Evolutionary conservation across 768 basidiomycete species (phyloP), one percentile per base, ranked within the genome.

Genomic region (Leucogyrophana mollusca): DNA sequence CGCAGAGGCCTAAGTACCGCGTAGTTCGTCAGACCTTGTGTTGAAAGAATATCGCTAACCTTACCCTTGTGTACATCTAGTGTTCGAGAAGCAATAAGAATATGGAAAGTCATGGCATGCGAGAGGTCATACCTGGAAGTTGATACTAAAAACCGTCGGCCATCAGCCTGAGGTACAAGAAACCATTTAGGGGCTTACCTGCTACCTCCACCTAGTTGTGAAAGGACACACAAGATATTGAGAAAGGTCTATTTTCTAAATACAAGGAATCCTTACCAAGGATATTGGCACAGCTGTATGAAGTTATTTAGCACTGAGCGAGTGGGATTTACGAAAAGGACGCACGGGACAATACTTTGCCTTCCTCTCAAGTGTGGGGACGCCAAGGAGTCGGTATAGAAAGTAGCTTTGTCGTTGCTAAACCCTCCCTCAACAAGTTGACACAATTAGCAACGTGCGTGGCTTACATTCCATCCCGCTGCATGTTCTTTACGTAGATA

Each of bases 381-480:
- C 27, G 69, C 64, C 68, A 71, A 71, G 17, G 79, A 79, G 59
- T 87, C 84, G 17, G 69, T 71, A 64, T 86, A 86, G 68, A 87
- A 87, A 5, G 78, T 86, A 1, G 82, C 85, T 65, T 85, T 85
- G 60, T 85, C 82, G 61, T 85, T 86, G 55, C 83, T 85, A 23
- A n/a, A n/a, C 16, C 3, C 16, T 22, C 22, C 32, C 16, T 35
- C 9, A 40, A 27, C n/a, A n/a, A 42, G 21, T 21, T 7, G 34
- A 14, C 50, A 30, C 14, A 32, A 33, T 16, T 24, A 2, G 7
- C n/a, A 9, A 11, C 13, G 22, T 24, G 35, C 14, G 13, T 21
- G n/a, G 58, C 80, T 52, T 63, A 84, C 83, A 84, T 67, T 58
- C 82, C 83, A 55, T 85, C 76, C 4, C 69, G 69, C 60, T 85